phyloP scores from a whole-genome alignment of 2,329 filamentous ascomycete genomes.

The Pyrenophora graminea region DNA sequence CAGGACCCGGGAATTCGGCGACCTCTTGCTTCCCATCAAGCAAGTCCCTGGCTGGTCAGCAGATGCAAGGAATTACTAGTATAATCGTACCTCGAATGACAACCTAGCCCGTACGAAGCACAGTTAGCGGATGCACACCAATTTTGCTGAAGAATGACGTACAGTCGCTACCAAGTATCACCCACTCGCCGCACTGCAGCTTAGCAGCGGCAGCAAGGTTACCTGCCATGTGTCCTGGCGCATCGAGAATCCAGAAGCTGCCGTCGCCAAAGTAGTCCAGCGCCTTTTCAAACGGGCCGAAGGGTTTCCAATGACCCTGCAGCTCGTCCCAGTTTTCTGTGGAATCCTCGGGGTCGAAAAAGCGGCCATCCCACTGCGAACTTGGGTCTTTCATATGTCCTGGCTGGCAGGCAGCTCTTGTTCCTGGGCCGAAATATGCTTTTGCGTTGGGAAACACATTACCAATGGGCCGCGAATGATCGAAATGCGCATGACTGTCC shows the following conservation, averaged over 20 bases:
- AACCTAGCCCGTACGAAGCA: slow-evolving; percentile 8
- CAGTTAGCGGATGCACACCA: neutral
- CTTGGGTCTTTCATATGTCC: slow-evolving; percentile 33
- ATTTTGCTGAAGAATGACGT: neutral
- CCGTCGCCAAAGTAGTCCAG: slow-evolving; percentile 48
- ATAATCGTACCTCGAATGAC: slow-evolving; percentile 35
- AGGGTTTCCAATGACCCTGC: slow-evolving; percentile 33
- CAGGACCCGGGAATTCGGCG: slow-evolving; percentile 32
- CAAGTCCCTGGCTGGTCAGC: slow-evolving; percentile 27
- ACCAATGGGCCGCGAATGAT: slow-evolving; percentile 38
- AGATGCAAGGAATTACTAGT: neutral
- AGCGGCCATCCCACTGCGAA: slow-evolving; percentile 41
- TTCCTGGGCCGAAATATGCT: slow-evolving; percentile 39
- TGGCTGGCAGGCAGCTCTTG: slow-evolving; percentile 34
- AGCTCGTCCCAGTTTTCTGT: slow-evolving; percentile 38
- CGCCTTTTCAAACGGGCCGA: slow-evolving; percentile 44
- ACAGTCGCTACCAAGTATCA: slow-evolving; percentile 42
- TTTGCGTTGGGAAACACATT: slow-evolving; percentile 36
- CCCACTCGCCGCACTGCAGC: slow-evolving; percentile 33
- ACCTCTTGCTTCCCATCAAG: slow-evolving; percentile 36
- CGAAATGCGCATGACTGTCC: slow-evolving; percentile 41
- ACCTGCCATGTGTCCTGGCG: slow-evolving; percentile 45
- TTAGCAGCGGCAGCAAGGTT: slow-evolving; percentile 45
- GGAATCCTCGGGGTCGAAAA: slow-evolving; percentile 36
- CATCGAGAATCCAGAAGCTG: slow-evolving; percentile 46